Conservation (phyloP, 306 rosid species). For the Prunus mira region DNA sequence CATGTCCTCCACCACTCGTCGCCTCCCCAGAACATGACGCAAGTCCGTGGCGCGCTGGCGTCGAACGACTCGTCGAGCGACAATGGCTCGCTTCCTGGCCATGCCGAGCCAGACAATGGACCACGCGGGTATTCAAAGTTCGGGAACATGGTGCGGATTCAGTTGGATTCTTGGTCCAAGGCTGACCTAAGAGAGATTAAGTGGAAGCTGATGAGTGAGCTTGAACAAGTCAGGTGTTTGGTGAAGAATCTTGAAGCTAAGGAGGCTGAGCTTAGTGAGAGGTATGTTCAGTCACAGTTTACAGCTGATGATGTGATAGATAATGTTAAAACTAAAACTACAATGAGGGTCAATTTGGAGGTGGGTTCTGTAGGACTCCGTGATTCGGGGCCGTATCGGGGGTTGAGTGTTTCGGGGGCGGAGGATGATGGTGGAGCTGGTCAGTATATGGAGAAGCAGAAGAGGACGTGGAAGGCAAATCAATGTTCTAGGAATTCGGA, state of each 20-base stretch:
- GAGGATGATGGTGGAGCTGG: constrained; percentile 41
- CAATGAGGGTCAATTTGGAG: constrained; percentile 23
- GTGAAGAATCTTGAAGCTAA: constrained; percentile 62
- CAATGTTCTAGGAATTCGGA: constrained; percentile 36
- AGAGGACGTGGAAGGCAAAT: constrained; percentile 45
- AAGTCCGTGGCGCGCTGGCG: constrained; percentile 4
- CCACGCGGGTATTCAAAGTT: constrained; percentile 28
- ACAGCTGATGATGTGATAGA: constrained; percentile 25
- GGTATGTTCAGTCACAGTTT: constrained; percentile 43
- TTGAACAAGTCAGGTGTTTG: constrained; percentile 60
- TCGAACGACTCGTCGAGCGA: constrained; percentile 23
- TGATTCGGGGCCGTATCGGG: constrained; percentile 22
- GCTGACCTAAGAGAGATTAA: constrained; percentile 37
- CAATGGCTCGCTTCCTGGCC: constrained; percentile 6
- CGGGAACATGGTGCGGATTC: constrained; percentile 39
- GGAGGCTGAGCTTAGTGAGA: constrained; percentile 43
- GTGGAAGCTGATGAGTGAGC: constrained; percentile 65
- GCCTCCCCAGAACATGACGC: not conserved
- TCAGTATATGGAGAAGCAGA: constrained; percentile 58
- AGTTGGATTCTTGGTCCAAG: constrained; percentile 33
- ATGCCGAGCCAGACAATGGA: constrained; percentile 15
- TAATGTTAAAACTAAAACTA: constrained; percentile 33
- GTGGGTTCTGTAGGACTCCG: constrained; percentile 25
- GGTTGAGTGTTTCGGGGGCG: constrained; percentile 33
- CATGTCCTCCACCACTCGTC: constrained; percentile 17